Conservation (phyloP, 108 stramenopile genomes). For the Nannochloropsis salina region DNA sequence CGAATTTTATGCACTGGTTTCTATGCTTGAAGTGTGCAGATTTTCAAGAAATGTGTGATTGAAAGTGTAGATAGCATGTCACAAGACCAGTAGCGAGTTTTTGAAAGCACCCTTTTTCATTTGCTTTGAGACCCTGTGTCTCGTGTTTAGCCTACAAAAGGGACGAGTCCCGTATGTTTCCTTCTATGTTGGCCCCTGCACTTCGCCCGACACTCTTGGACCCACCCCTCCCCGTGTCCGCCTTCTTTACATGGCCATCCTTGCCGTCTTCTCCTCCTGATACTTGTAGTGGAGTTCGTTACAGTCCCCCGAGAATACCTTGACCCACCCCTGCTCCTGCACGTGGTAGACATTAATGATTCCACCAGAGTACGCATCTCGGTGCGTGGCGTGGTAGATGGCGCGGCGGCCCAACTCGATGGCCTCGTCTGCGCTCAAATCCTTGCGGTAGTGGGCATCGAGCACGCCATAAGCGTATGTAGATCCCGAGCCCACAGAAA, state of each 20-base stretch:
- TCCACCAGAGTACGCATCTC: constrained; percentile 95
- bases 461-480: constrained; percentile 99
- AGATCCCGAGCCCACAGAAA: constrained; percentile 95
- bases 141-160: too few relatives aligned
- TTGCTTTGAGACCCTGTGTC: too few relatives aligned
- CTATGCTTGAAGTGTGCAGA: too few relatives aligned
- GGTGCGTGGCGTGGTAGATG: constrained; percentile 98
- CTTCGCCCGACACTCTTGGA: neutral
- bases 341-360: constrained; percentile 77
- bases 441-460: constrained; percentile 80
- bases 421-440: constrained; percentile 95
- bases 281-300: constrained; percentile 96
- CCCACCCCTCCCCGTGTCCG: neutral
- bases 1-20: too few relatives aligned
- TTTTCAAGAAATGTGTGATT: too few relatives aligned
- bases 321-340: constrained; percentile 90
- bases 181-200: neutral
- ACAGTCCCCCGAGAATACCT: constrained; percentile 92
- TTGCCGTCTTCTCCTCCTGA: constrained; percentile 42
- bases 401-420: constrained; percentile 98
- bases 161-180: too few relatives aligned
- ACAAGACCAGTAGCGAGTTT: too few relatives aligned
- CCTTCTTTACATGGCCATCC: neutral
- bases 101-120: too few relatives aligned
- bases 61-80: too few relatives aligned